Evolutionary conservation across 2,329 filamentous ascomycete species (phyloP).

Genomic region (Didymella keratinophila): DNA sequence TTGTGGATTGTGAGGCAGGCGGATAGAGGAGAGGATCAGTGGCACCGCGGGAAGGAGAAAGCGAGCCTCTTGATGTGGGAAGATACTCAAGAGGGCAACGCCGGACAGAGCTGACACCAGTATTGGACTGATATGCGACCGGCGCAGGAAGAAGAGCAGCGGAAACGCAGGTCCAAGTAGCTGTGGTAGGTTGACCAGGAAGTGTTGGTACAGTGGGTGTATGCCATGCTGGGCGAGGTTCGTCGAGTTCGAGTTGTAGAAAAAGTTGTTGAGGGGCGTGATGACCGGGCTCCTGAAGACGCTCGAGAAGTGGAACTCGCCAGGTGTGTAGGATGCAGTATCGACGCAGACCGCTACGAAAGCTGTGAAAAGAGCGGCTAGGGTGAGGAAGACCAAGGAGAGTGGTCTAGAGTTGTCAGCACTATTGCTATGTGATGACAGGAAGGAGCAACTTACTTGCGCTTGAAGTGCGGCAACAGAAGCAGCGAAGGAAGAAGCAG

Average conservation of each 20-base stretch:
- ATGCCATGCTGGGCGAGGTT: conserved; percentile 63
- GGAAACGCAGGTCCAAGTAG: conserved; percentile 61
- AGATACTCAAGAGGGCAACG: conserved; percentile 72
- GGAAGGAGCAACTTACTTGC: conserved; percentile 68
- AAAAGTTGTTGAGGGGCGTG: conserved; percentile 62
- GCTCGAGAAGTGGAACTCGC: conserved; percentile 69
- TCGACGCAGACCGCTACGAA: conserved; percentile 80
- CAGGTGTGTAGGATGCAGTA: conserved; percentile 77
- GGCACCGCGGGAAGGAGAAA: conserved; percentile 80
- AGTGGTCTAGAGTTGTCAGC: conserved; percentile 56
- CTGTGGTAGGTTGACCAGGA: conserved; percentile 61
- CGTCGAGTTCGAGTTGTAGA: conserved; percentile 58
- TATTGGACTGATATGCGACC: conserved; percentile 60
- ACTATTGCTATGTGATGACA: not conserved
- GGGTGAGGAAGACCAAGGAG: conserved; percentile 68
- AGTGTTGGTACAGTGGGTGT: conserved; percentile 62
- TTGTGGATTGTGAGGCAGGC: conserved; percentile 65
- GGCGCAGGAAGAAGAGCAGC: conserved; percentile 59
- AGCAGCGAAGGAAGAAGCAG: conserved; percentile 82
- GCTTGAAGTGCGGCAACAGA: conserved; percentile 83
- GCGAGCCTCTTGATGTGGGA: conserved; percentile 81
- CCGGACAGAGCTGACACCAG: conserved; percentile 79
- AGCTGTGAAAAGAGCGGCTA: conserved; percentile 72
- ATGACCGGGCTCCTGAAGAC: conserved; percentile 64
- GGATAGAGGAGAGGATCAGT: conserved; percentile 76